These are phyloP conservation scores for Mycena galopus DNA, from an alignment of 768 basidiomycete species.

Conservation along the genomic window DNA sequence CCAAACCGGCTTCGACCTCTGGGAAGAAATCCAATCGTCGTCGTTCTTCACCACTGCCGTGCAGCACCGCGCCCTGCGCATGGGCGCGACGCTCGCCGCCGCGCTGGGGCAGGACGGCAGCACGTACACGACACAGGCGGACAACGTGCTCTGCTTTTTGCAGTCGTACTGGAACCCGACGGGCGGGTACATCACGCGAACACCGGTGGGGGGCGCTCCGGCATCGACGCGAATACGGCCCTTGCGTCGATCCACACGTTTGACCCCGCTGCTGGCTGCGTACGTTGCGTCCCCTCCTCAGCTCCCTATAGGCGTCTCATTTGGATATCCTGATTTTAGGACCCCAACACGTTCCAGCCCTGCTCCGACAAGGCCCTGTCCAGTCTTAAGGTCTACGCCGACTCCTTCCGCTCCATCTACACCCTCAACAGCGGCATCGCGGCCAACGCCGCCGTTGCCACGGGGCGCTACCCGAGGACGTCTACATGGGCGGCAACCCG, in stretches of 20 bases:
- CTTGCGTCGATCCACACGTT: conserved; percentile 76
- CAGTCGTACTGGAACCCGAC: conserved; percentile 86
- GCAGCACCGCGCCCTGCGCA: conserved; percentile 80
- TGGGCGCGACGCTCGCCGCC: conserved; percentile 74
- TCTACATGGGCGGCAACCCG: conserved; percentile 69
- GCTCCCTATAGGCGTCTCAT: conserved; percentile 26
- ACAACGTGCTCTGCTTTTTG: conserved; percentile 78
- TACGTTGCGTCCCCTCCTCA: neutral
- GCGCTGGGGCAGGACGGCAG: conserved; percentile 67
- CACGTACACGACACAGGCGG: conserved; percentile 73
- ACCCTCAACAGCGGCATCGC: conserved; percentile 70
- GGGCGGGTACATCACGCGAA: conserved; percentile 77
- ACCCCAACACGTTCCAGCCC: conserved; percentile 76
- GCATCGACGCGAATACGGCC: conserved; percentile 80
- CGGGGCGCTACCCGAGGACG: conserved; percentile 73
- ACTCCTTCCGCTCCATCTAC: conserved; percentile 78
- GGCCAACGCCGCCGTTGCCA: conserved; percentile 62
- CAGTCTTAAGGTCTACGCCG: conserved; percentile 73
- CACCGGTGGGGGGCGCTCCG: conserved; percentile 79
- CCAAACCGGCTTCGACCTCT: conserved; percentile 72
- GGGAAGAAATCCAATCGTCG: conserved; percentile 79
- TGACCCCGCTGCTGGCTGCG: conserved; percentile 62
- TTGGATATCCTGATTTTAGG: conserved; percentile 42
- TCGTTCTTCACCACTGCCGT: conserved; percentile 88
- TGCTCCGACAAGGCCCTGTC: conserved; percentile 83